phyloP scores from a whole-genome alignment of 2,329 filamentous ascomycete species.

The Hypoxylon sp. region DNA sequence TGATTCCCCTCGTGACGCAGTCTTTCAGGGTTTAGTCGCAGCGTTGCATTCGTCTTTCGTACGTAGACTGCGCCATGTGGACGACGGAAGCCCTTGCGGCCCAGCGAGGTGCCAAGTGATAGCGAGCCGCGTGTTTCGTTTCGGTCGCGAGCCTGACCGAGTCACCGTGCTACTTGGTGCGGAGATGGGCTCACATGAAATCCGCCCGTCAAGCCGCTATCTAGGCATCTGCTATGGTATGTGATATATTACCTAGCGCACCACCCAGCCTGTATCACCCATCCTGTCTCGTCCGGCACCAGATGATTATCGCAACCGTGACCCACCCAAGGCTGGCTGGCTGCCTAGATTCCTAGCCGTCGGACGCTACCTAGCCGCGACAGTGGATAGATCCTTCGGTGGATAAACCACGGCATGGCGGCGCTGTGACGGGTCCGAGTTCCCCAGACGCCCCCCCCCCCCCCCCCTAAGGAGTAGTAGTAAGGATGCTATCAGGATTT shows the following conservation, averaged over 20 bases:
- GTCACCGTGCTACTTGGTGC: neutral
- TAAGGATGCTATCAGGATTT: constrained; percentile 1
- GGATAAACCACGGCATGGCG: constrained; percentile 16
- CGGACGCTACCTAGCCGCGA: too few species aligned
- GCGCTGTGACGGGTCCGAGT: constrained; percentile 22
- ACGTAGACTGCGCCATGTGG: constrained; percentile 29
- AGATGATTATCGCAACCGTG: neutral
- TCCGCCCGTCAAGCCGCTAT: neutral
- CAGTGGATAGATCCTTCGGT: neutral
- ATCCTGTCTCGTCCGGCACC: too few species aligned
- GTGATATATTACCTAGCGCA: neutral
- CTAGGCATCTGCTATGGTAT: too few species aligned
- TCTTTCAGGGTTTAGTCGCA: constrained; percentile 14
- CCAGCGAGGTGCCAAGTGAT: constrained; percentile 13
- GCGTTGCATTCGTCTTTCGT: constrained; percentile 28
- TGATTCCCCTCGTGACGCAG: constrained; percentile 31
- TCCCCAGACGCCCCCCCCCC: neutral
- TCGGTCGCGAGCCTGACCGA: constrained; percentile 29
- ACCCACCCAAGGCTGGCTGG: neutral
- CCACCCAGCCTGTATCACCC: too few species aligned
- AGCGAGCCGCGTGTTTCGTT: constrained; percentile 23
- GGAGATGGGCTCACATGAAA: neutral
- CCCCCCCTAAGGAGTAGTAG: too few species aligned
- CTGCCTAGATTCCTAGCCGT: neutral
- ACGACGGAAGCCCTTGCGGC: constrained; percentile 5